Evolutionary conservation across 1,139 yeast genomes (phyloP), one percentile per base, ranked within the genome.

Genomic region (Blastobotrys malaysiensis): DNA sequence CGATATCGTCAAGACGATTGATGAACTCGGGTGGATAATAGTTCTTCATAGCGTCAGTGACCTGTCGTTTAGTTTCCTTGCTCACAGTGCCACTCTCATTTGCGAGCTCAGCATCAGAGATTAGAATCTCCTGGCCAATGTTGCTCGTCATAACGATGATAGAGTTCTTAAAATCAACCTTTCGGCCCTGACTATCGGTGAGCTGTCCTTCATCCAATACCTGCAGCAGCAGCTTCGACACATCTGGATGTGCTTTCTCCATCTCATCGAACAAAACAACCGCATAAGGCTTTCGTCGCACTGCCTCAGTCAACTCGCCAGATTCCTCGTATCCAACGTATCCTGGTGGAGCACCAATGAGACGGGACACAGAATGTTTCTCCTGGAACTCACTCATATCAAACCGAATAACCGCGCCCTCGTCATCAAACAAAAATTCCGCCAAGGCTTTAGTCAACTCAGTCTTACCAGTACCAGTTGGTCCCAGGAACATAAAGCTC

Each of bases 341-440:
- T 9, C 98, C 97, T 14, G 99, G 99, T 6, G 99, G 99, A 0
- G 98, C 93, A 49, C 99, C 99, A 63, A 93, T 89, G 57, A 93
- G 78, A 61, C 97, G 80, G 45, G 96, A 86, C 11, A 91, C 83
- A 0, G 96, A 79, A 70, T 90, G 97, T 68, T 88, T 87, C 68
- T 93, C 99, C 72, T 91, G 98, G 70, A 91, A 93, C 69, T 93
- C 99, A 21, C 96, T 88, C 98, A 93, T 93, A 69, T 93, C 99
- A 69, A 93, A 91, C 62, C 98, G 78, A 36, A 90, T 82, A 26
- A 93, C 91, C 5, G 96, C 81, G 48, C 82, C 78, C 64, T 88
- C 90, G 69, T 91, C 93, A 66, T 90, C 93, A 71, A 93, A 93
- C 62, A 93, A 73, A 64, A 93, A 93, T 64, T 89, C 90, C 1